Evolutionary conservation across 208 protist genomes (phyloP).

Genomic region (Novymonas esmeraldas): DNA sequence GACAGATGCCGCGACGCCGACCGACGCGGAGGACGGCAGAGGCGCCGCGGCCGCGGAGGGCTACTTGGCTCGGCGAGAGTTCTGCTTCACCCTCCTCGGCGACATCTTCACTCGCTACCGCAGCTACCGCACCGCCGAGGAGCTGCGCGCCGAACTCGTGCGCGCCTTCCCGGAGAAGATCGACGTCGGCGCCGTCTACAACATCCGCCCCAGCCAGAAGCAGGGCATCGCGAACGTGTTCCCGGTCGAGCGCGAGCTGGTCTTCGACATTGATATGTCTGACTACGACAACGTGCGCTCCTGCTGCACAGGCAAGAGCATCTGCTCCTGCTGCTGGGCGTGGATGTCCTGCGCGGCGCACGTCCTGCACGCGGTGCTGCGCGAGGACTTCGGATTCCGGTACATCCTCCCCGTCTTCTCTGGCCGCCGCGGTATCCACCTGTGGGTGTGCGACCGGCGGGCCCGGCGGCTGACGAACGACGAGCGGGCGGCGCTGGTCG

Average conservation of each 20-base stretch:
- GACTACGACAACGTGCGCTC: slow-evolving; percentile 99
- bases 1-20: not conserved
- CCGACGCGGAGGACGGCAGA: slow-evolving; percentile 6
- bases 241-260: slow-evolving; percentile 95
- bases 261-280: slow-evolving; percentile 99
- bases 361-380: slow-evolving; percentile 86
- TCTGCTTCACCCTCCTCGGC: slow-evolving; percentile 91
- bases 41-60: slow-evolving; percentile 38
- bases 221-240: slow-evolving; percentile 71
- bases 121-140: slow-evolving; percentile 72
- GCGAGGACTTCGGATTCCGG: slow-evolving; percentile 97
- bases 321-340: slow-evolving; percentile 97
- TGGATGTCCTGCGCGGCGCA: slow-evolving; percentile 96
- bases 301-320: slow-evolving; percentile 95
- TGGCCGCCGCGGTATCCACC: slow-evolving; percentile 98
- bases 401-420: slow-evolving; percentile 98
- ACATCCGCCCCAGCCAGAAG: slow-evolving; percentile 85
- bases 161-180: slow-evolving; percentile 88
- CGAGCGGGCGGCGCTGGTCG: slow-evolving; percentile 87
- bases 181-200: slow-evolving; percentile 90
- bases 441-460: slow-evolving; percentile 98
- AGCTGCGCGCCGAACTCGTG: slow-evolving; percentile 78
- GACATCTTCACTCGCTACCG: slow-evolving; percentile 90
- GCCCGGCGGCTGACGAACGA: slow-evolving; percentile 92
- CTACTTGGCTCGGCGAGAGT: slow-evolving; percentile 85